Base-by-base conservation (phyloP, 192 early-diverging fungal species). In the Backusella morwellensis region DNA sequence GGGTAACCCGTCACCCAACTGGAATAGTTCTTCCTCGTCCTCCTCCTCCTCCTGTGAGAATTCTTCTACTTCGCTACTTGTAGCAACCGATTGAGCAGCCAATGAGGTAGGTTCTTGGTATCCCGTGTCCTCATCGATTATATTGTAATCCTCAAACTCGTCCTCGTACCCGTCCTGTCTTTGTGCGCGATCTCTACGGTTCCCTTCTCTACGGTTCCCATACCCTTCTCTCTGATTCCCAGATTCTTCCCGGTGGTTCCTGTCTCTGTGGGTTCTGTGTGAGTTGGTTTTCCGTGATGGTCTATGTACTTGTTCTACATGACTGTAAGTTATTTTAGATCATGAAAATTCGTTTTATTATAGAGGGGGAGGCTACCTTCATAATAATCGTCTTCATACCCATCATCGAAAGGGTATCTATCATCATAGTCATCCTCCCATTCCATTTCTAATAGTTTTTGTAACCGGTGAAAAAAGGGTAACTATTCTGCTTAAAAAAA, bases 281-380 rank as follows among this genome's bases (percentile, higher is more conserved):
- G 56, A 63, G 3, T 63, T 63, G 56, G 8, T 23, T 29, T 29
- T 26, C 23, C 26, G 23, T 63, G 23, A 29, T 12, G 56, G 11
- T 26, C 56, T 14, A 63, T 9, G 56, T 63, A 0, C 56, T 63
- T 63, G 2, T 23, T 63, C 56, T 63, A 63, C 23, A 63, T 23
- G 12, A 14, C 56, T 63, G 56, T 63, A 63, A 63, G 56, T 63
- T 63, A 63, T 63, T 63, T 63, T 63, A 63, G 56, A 63, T 29
- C 26, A 11, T 29, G 2, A 63, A 11, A 63, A 11, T 23, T 29
- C 1, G 19, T 56, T 23, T 63, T 63, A 12, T 4, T 63, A 14
- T 63, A 29, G 2, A 1, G 23, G 26, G 23, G 21, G 12, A 29
- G 0, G 11, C 26, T 63, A 50, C 47, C 47, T 50, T 50, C 4